phyloP scores from a whole-genome alignment of 768 basidiomycete genomes.

The Boletus subparvulus region DNA sequence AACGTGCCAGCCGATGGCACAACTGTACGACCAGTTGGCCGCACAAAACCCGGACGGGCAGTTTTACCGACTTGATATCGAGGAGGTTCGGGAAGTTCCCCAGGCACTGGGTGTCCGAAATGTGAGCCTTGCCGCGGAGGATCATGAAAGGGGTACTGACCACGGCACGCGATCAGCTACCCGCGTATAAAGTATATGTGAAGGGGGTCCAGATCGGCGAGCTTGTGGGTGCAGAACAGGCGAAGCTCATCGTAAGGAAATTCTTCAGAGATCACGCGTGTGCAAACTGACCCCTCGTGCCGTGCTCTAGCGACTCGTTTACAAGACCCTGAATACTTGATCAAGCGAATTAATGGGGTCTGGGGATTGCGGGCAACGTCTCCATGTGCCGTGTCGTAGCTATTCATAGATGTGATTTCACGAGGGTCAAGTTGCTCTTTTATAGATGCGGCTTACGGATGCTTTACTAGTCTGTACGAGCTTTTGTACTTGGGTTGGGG shows the following conservation, averaged over 20 bases:
- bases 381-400: constrained; percentile 1
- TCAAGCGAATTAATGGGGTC: neutral
- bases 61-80: constrained; percentile 33
- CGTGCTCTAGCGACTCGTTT: constrained; percentile 27
- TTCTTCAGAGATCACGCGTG: constrained; percentile 4
- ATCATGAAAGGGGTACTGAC: constrained; percentile 19
- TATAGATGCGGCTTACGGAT: constrained; percentile 22
- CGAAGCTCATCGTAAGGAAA: constrained; percentile 25
- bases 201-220: constrained; percentile 32
- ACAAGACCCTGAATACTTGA: constrained; percentile 31
- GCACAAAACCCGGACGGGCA: constrained; percentile 26
- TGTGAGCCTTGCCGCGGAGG: constrained; percentile 14
- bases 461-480: neutral
- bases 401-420: constrained; percentile 24
- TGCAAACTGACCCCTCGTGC: constrained; percentile 19
- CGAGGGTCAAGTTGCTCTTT: constrained; percentile 5
- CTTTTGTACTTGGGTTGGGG: neutral
- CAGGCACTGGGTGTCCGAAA: constrained; percentile 24
- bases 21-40: constrained; percentile 25
- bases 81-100: constrained; percentile 28
- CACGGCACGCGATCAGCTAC: constrained; percentile 19
- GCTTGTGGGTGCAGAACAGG: constrained; percentile 27
- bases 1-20: constrained; percentile 23
- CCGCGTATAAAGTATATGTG: constrained; percentile 32
- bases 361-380: constrained; percentile 8